Evolutionary conservation across 2,329 filamentous ascomycete species (phyloP).

Genomic region (Malbranchea cinnamomea): DNA sequence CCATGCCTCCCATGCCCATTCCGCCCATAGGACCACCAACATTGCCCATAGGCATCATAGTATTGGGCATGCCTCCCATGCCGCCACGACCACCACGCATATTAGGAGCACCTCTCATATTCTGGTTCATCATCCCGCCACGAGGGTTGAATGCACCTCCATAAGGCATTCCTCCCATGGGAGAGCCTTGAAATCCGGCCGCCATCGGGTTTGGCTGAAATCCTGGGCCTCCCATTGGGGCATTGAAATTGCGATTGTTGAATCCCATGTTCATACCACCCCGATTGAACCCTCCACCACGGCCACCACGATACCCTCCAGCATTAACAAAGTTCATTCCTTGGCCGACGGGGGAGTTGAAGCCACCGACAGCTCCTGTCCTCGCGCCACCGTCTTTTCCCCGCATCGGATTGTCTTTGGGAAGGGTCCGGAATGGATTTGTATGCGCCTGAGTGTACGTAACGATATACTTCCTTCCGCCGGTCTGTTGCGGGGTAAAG

Average conservation of each 20-base stretch:
- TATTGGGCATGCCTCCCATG: constrained; percentile 37
- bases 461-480: constrained; percentile 52
- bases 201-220: constrained; percentile 29
- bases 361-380: constrained; percentile 36
- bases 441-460: constrained; percentile 60
- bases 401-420: constrained; percentile 69
- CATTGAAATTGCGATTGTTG: constrained; percentile 35
- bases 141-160: constrained; percentile 33
- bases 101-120: constrained; percentile 16
- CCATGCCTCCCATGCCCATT: constrained; percentile 39
- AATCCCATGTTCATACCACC: constrained; percentile 36
- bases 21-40: constrained; percentile 33
- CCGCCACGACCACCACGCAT: constrained; percentile 41
- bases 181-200: constrained; percentile 29
- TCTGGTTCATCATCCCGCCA: constrained; percentile 37
- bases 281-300: constrained; percentile 37
- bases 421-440: constrained; percentile 83
- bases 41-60: constrained; percentile 23
- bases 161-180: constrained; percentile 37
- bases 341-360: constrained; percentile 24
- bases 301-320: constrained; percentile 39
- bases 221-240: constrained; percentile 26
- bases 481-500: constrained; percentile 38
- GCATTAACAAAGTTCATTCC: constrained; percentile 29
- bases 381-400: constrained; percentile 42